Evolutionary conservation across 1,139 yeast species (phyloP).

Genomic region (Suzukiozyma palmioleophila): DNA sequence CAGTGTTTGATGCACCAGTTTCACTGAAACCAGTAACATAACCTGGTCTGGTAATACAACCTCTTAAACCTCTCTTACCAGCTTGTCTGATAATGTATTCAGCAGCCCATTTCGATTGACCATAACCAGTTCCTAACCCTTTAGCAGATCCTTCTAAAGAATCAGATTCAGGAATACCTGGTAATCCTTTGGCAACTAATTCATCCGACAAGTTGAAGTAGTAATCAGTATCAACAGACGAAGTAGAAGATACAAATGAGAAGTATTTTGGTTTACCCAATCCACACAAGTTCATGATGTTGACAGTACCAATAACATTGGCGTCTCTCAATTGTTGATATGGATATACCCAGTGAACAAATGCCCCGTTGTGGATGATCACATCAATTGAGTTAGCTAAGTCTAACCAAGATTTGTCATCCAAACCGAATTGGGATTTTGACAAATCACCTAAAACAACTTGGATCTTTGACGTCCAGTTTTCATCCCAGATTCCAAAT

Average conservation of each 20-base stretch:
- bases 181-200: conserved; percentile 55
- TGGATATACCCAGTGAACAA: conserved; percentile 98
- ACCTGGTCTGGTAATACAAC: conserved; percentile 92
- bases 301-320: conserved; percentile 83
- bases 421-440: conserved; percentile 64
- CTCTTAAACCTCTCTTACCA: conserved; percentile 79
- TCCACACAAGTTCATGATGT: conserved; percentile 75
- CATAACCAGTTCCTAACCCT: conserved; percentile 90
- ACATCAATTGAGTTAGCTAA: conserved; percentile 66
- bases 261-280: conserved; percentile 83
- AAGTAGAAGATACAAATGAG: conserved; percentile 92
- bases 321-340: conserved; percentile 88
- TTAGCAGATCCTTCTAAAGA: conserved; percentile 72
- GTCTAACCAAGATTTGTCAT: conserved; percentile 50
- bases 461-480: conserved; percentile 53
- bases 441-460: conserved; percentile 84
- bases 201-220: conserved; percentile 75
- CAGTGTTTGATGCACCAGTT: conserved; percentile 90
- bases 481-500: conserved; percentile 80
- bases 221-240: conserved; percentile 81
- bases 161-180: conserved; percentile 79
- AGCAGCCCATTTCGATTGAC: conserved; percentile 97
- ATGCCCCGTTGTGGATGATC: conserved; percentile 93
- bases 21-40: conserved; percentile 83
- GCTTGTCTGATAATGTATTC: conserved; percentile 86